Percentiles rank a stretch among this genome's conserved stretches.
Conservation (phyloP, 1,139 yeast genomes). For the Candida gigantensis region DNA sequence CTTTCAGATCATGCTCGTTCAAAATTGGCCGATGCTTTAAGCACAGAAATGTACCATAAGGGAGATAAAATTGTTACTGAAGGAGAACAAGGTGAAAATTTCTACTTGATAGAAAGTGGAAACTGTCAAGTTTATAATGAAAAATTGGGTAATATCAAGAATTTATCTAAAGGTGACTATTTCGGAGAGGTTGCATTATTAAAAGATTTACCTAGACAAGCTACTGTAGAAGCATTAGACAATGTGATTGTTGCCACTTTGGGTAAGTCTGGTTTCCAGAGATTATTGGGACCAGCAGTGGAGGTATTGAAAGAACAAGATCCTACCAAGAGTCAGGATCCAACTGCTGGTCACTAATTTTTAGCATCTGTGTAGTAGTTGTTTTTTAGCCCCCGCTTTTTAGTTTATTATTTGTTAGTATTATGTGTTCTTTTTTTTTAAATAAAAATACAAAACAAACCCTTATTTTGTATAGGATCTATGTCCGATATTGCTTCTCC, state of each 20-base stretch:
- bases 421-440: constrained; percentile 5
- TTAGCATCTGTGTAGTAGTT: constrained; percentile 1
- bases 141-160: constrained; percentile 59
- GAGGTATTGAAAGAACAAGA: constrained; percentile 76
- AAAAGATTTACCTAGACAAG: constrained; percentile 91
- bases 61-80: constrained; percentile 80
- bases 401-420: constrained; percentile 4
- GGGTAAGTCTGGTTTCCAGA: constrained; percentile 89
- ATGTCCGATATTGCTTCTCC: no score
- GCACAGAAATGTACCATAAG: constrained; percentile 68
- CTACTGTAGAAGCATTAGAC: constrained; percentile 80
- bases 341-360: constrained; percentile 8
- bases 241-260: constrained; percentile 84
- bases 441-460: no score
- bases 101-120: constrained; percentile 88
- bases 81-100: constrained; percentile 91
- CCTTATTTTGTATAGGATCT: no score
- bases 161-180: constrained; percentile 79
- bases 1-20: constrained; percentile 84
- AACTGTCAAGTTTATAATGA: constrained; percentile 69
- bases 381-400: constrained; percentile 5
- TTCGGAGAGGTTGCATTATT: constrained; percentile 95
- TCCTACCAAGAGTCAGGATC: constrained; percentile 50
- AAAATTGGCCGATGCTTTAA: constrained; percentile 91
- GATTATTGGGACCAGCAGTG: constrained; percentile 91